phyloP scores from a whole-genome alignment of 192 early-diverging fungal genomes.

The Chytriomyces hyalinus region DNA sequence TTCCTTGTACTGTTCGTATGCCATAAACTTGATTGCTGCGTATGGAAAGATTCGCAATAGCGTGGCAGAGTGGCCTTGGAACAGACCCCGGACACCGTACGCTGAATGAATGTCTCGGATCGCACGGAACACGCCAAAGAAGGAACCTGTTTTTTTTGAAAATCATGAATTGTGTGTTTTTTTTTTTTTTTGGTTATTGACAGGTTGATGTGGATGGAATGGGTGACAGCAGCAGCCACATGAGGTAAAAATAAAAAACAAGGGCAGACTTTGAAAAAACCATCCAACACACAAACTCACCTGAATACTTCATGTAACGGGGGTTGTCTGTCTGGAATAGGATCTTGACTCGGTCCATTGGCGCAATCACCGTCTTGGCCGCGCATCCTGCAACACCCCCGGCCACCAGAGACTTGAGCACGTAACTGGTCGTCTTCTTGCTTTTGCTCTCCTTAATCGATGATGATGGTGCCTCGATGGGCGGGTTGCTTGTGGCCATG shows the following conservation, averaged over 20 bases:
- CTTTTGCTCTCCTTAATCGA: constrained; percentile 7
- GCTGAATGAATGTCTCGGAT: constrained; percentile 71
- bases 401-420: constrained; percentile 56
- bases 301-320: constrained; percentile 53
- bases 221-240: background rate
- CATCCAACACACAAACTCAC: constrained; percentile 33
- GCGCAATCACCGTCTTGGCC: constrained; percentile 63
- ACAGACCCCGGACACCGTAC: constrained; percentile 80
- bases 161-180: background rate
- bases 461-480: background rate
- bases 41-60: constrained; percentile 95
- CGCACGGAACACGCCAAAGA: constrained; percentile 82
- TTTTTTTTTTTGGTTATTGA: background rate
- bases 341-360: constrained; percentile 64
- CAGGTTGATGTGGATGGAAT: background rate
- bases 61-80: constrained; percentile 94
- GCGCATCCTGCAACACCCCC: constrained; percentile 66
- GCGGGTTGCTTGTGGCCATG: no score
- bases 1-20: constrained; percentile 85
- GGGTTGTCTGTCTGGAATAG: constrained; percentile 62
- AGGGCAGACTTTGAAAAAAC: background rate
- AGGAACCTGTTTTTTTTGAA: constrained; percentile 66
- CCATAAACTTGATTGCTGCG: constrained; percentile 95
- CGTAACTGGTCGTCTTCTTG: constrained; percentile 49
- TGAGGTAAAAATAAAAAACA: background rate